Conservation (phyloP, 164 flowering plant genomes). For the Dillenia turbinata region DNA sequence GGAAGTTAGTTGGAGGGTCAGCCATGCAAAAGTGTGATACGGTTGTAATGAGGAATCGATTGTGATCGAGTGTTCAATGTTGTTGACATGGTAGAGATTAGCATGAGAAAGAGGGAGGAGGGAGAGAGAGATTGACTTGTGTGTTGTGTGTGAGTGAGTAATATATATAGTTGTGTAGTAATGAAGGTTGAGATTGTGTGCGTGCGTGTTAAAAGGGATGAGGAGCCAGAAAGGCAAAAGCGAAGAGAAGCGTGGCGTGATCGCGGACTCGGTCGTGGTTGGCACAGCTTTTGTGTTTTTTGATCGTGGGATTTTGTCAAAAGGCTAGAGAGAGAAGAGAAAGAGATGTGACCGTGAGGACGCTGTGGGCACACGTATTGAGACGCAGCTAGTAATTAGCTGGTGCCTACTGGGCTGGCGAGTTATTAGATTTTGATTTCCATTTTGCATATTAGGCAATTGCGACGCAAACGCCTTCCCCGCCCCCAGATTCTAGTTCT, state of each 20-base stretch:
- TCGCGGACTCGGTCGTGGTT: constrained; percentile 23
- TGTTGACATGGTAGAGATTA: too few species aligned
- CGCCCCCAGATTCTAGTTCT: too few species aligned
- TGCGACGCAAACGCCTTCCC: too few species aligned
- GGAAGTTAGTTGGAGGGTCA: constrained; percentile 11
- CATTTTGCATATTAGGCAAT: too few species aligned
- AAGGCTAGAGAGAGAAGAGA: too few species aligned
- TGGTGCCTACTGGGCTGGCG: constrained; percentile 1
- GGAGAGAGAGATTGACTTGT: not conserved
- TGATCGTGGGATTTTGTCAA: not conserved
- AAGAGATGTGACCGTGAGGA: not conserved
- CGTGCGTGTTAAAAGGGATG: constrained; percentile 1
- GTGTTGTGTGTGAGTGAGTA: not conserved
- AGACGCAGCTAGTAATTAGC: constrained; percentile 17
- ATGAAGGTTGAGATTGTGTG: not conserved
- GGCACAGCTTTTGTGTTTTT: not conserved
- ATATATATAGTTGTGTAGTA: constrained; percentile 1
- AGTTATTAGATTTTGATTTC: too few species aligned
- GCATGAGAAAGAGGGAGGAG: not conserved
- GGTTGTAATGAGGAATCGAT: too few species aligned
- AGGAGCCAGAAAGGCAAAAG: not conserved
- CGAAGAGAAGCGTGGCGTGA: constrained; percentile 28
- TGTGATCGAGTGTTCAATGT: too few species aligned
- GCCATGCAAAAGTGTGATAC: constrained; percentile 3
- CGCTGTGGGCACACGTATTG: constrained; percentile 22